Evolutionary conservation across 345 rosid genomes (phyloP).

Genomic region (Sisymbrium altissimum): DNA sequence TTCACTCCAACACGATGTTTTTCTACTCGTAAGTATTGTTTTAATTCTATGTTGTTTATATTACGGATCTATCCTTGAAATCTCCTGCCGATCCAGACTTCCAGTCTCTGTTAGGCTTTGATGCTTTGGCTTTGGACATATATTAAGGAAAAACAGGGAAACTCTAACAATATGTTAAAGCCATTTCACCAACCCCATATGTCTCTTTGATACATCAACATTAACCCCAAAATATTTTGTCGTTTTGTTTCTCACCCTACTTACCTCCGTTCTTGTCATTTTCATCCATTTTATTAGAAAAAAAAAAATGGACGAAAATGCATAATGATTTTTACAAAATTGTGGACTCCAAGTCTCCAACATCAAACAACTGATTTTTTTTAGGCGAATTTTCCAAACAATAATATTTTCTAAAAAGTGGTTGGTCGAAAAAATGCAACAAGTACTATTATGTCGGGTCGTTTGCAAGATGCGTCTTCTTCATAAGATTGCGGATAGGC

Average conservation of each 20-base stretch:
- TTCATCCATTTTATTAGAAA: neutral
- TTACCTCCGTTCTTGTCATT: neutral
- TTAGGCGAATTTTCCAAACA: neutral
- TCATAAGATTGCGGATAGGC: neutral
- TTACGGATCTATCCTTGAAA: neutral
- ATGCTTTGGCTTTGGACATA: neutral
- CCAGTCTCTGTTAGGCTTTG: neutral
- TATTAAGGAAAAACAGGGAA: neutral
- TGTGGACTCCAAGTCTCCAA: slow-evolving; percentile 30
- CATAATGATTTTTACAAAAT: neutral
- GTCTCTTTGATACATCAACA: neutral
- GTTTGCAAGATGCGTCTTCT: neutral
- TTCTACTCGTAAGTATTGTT: slow-evolving; percentile 46
- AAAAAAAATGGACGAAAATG: neutral
- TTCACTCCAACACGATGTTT: slow-evolving; percentile 43
- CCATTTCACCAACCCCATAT: slow-evolving; percentile 8
- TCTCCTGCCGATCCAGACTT: neutral
- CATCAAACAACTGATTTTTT: slow-evolving; percentile 4
- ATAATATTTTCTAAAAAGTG: neutral
- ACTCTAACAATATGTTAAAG: neutral
- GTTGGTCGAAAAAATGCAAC: slow-evolving; percentile 3
- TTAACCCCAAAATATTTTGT: slow-evolving; percentile 5
- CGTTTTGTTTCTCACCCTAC: neutral
- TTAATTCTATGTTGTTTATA: neutral
- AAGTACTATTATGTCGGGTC: slow-evolving; percentile 9